These are phyloP conservation scores for Clavispora asparagi DNA, from an alignment of 805 yeast species.

Conservation along the genomic window DNA sequence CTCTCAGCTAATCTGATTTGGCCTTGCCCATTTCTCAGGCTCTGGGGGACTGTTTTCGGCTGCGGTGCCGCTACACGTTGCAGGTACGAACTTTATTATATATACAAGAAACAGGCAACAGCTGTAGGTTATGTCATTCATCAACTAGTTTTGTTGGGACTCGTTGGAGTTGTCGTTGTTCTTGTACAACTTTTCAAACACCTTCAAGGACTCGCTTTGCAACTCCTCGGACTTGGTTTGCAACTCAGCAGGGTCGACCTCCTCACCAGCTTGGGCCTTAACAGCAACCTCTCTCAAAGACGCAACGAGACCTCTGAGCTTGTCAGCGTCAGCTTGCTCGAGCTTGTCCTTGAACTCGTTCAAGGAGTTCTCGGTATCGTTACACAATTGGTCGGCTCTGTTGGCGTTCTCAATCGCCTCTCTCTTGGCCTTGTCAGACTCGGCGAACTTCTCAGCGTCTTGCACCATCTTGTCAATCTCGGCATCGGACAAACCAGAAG, in stretches of 20 bases:
- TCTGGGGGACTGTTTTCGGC: too few relatives aligned
- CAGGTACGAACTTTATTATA: slow-evolving; percentile 3
- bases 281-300: slow-evolving; percentile 55
- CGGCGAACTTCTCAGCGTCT: slow-evolving; percentile 86
- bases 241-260: slow-evolving; percentile 57
- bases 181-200: slow-evolving; percentile 60
- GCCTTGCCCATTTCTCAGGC: too few relatives aligned
- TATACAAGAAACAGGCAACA: slow-evolving; percentile 12
- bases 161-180: slow-evolving; percentile 18
- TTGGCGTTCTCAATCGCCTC: slow-evolving; percentile 81
- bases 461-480: slow-evolving; percentile 89
- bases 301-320: slow-evolving; percentile 27
- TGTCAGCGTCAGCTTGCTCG: slow-evolving; percentile 42
- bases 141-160: slow-evolving; percentile 22
- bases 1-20: too few relatives aligned
- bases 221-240: slow-evolving; percentile 71
- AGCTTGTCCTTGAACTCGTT: slow-evolving; percentile 45
- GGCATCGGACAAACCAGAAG: slow-evolving; percentile 84
- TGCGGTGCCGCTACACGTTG: background rate
- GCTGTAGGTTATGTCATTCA: background rate
- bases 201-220: slow-evolving; percentile 69
- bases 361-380: slow-evolving; percentile 45
- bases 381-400: slow-evolving; percentile 74
- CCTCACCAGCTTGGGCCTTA: slow-evolving; percentile 59
- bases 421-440: slow-evolving; percentile 81